A percentile compares a stretch with the other conserved stretches of the same genome.
Conservation (phyloP, 1,139 yeast genomes). For the Taiozyma sp. region DNA sequence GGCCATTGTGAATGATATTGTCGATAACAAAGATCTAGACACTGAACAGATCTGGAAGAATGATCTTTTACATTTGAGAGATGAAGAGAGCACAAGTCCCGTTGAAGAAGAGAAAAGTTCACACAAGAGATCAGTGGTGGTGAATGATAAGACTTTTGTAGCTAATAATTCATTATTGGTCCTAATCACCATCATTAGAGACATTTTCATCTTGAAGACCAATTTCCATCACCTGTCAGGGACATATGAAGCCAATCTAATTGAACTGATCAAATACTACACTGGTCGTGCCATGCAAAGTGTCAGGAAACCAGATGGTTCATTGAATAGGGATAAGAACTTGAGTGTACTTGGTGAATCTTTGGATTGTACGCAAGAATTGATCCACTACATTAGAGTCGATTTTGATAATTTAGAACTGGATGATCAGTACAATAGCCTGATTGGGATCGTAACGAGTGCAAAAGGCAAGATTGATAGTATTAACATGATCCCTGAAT, state of each 20-base stretch:
- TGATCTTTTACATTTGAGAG: conserved; percentile 10
- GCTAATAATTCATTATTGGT: conserved; percentile 32
- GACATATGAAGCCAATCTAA: conserved; percentile 25
- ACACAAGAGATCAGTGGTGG: conserved; percentile 35
- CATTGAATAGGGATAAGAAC: conserved; percentile 28
- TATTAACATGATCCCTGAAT: conserved; percentile 10
- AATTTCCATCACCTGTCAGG: conserved; percentile 17
- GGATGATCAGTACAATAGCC: conserved; percentile 10
- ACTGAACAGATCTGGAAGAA: conserved; percentile 29
- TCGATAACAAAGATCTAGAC: conserved; percentile 45
- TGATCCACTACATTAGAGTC: conserved; percentile 20
- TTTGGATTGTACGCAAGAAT: conserved; percentile 32
- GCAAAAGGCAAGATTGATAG: conserved; percentile 16
- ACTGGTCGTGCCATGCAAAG: conserved; percentile 27
- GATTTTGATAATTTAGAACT: conserved; percentile 12
- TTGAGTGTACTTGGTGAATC: conserved; percentile 36
- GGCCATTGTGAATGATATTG: conserved; percentile 46
- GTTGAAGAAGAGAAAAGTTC: conserved; percentile 20
- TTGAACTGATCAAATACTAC: conserved; percentile 28
- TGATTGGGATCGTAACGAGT: conserved; percentile 3
- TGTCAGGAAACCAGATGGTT: conserved; percentile 21
- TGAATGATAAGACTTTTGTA: conserved; percentile 37
- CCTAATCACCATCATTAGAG: conserved; percentile 26
- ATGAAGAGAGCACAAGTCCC: conserved; percentile 3
- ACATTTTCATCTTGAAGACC: conserved; percentile 25